Base-by-base conservation (phyloP, 1,284 basidiomycete species). In the Serendipita sp. region DNA sequence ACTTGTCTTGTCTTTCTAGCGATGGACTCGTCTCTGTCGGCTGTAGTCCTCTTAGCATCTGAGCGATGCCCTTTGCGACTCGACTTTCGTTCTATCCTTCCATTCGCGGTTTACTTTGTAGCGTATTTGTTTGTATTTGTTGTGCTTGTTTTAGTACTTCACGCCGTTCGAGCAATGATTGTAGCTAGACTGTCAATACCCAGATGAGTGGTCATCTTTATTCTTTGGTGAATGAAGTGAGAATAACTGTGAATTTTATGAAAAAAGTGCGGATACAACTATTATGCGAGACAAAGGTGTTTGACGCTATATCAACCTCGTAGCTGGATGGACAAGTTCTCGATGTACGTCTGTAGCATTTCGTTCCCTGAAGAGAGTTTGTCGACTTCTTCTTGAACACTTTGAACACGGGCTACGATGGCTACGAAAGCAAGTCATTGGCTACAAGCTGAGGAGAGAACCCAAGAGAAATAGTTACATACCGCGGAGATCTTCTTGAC, bases 311-410 rank as follows among this genome's bases (percentile, higher is more conserved):
- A 2, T n/a, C n/a, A 58, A 4, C 53, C 53, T 29, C 30, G n/a
- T 82, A 90, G 88, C 72, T 91, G 84, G 70, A 87, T 78, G 0
- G 89, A 91, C 66, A 92, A 71, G 68, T 92, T 92, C 71, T 92
- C 88, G 68, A 91, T 91, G 70, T 92, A 92, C 82, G 85, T 87
- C 71, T 92, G 89, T 63, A 92, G 73, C 3, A 84, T 91, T 66
- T 85, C 83, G 67, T 92, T 92, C 63, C 85, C 86, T 0, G 87
- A 85, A 1, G 78, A 75, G 22, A 91, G 76, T 71, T 88, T 90
- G 65, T 88, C 84, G 15, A 88, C 79, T 67, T 92, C 89, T 63
- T 76, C 77, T 71, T 91, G 85, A 3, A 87, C 83, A 22, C 75
- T 72, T 66, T 85, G 79, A 1, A 87, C 83, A 64, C 85, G 81